A percentile compares a stretch with the other conserved stretches of the same genome.
These are phyloP conservation scores for Trebouxiophyceae sp. DNA, from an alignment of 163 green algal species.

Conservation along the genomic window DNA sequence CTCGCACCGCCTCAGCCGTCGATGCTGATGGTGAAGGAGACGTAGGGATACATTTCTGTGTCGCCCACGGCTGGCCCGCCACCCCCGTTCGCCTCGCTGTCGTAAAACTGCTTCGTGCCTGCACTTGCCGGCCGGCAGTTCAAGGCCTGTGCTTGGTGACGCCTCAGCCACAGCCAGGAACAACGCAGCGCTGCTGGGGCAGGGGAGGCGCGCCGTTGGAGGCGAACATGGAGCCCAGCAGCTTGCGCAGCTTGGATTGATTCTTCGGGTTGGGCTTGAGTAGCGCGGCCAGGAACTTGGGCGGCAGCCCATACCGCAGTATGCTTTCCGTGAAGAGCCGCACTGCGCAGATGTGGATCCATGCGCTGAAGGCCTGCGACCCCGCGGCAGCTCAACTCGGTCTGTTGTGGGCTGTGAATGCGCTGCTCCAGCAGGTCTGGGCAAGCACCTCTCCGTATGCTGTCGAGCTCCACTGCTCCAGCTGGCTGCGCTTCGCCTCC, in stretches of 20 bases:
- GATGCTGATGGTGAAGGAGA: conserved; percentile 74
- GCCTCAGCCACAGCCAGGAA: too few relatives aligned
- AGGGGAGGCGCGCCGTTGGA: neutral
- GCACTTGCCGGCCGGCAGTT: too few relatives aligned
- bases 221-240: conserved; percentile 42
- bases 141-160: too few relatives aligned
- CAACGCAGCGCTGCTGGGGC: too few relatives aligned
- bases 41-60: conserved; percentile 72
- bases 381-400: neutral
- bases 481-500: conserved; percentile 48
- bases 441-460: conserved; percentile 83
- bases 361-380: conserved; percentile 75
- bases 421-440: too few relatives aligned
- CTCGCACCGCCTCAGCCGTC: too few relatives aligned
- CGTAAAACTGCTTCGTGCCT: conserved; percentile 49
- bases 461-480: conserved; percentile 77
- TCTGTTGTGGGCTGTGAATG: too few relatives aligned
- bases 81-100: conserved; percentile 36
- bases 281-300: conserved; percentile 71
- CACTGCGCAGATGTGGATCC: conserved; percentile 87
- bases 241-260: conserved; percentile 47
- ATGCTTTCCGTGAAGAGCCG: conserved; percentile 97
- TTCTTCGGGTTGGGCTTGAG: conserved; percentile 67
- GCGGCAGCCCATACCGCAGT: conserved; percentile 86
- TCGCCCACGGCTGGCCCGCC: conserved; percentile 25